These are phyloP conservation scores for Pleurotus sapidus DNA, from an alignment of 768 basidiomycete species.

Conservation along the genomic window DNA sequence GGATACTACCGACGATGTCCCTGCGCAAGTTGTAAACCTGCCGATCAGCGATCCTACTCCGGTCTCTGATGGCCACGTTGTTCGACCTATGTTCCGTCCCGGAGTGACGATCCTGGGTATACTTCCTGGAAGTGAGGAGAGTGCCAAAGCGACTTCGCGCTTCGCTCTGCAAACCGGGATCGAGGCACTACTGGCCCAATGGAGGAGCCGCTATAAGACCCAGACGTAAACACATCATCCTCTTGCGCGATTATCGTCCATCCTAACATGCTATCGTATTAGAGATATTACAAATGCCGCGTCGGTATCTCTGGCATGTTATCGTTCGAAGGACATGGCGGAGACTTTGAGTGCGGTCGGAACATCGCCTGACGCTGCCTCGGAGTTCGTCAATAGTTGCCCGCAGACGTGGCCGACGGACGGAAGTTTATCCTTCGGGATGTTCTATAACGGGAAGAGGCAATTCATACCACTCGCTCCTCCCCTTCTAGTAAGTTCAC, in stretches of 20 bases:
- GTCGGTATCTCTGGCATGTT: background rate
- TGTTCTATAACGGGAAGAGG: background rate
- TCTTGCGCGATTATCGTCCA: background rate
- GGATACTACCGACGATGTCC: too few species aligned
- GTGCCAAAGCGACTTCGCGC: background rate
- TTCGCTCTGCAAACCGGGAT: background rate
- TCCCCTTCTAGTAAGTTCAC: background rate
- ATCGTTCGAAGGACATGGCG: background rate
- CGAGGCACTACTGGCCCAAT: background rate
- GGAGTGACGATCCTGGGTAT: background rate
- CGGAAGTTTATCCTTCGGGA: background rate
- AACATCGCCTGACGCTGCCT: background rate
- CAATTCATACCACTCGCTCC: background rate
- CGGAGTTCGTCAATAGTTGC: background rate
- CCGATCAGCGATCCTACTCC: too few species aligned
- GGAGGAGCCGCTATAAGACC: background rate
- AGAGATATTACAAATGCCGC: background rate
- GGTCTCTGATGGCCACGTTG: too few species aligned
- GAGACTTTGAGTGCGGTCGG: background rate
- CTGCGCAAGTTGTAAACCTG: too few species aligned
- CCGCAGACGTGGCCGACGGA: background rate
- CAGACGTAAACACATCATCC: background rate
- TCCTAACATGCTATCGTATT: too few species aligned
- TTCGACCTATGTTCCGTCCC: background rate
- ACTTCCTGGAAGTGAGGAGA: background rate